A percentile compares a stretch with the other conserved stretches of the same genome.
phyloP scores from a whole-genome alignment of 1,284 basidiomycete species.

The Moesziomyces parantarcticus region DNA sequence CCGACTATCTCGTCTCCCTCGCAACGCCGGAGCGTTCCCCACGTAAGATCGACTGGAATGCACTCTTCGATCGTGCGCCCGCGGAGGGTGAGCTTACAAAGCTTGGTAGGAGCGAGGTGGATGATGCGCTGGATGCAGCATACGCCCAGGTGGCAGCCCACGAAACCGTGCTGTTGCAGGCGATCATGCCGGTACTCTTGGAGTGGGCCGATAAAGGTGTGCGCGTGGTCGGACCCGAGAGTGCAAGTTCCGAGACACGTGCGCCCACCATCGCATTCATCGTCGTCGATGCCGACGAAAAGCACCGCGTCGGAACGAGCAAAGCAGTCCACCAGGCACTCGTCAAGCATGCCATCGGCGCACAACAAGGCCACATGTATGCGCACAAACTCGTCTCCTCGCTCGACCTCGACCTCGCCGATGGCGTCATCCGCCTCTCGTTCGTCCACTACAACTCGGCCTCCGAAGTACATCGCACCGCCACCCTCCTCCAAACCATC shows the following conservation, averaged over 20 bases:
- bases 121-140: slow-evolving; percentile 54
- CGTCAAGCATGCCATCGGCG: slow-evolving; percentile 74
- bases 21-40: slow-evolving; percentile 1
- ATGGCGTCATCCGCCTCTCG: slow-evolving; percentile 79
- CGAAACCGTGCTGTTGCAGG: slow-evolving; percentile 70
- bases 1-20: slow-evolving; percentile 76
- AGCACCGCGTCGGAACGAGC: slow-evolving; percentile 72
- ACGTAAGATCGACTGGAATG: slow-evolving; percentile 25
- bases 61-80: neutral
- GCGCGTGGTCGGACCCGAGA: slow-evolving; percentile 75
- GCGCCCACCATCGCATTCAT: slow-evolving; percentile 81
- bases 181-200: slow-evolving; percentile 70
- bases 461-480: slow-evolving; percentile 76
- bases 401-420: slow-evolving; percentile 68
- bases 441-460: slow-evolving; percentile 84
- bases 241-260: slow-evolving; percentile 48
- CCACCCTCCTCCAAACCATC: slow-evolving; percentile 70
- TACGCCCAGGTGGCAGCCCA: slow-evolving; percentile 69
- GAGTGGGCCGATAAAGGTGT: slow-evolving; percentile 69
- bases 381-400: slow-evolving; percentile 76
- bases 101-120: slow-evolving; percentile 6
- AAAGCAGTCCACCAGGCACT: slow-evolving; percentile 72
- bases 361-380: slow-evolving; percentile 82
- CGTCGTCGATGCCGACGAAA: slow-evolving; percentile 68
- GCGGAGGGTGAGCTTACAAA: neutral